A percentile compares a stretch with the other conserved stretches of the same genome.
phyloP scores from a whole-genome alignment of 345 rosid genomes.

The Mallotus nudiflorus region DNA sequence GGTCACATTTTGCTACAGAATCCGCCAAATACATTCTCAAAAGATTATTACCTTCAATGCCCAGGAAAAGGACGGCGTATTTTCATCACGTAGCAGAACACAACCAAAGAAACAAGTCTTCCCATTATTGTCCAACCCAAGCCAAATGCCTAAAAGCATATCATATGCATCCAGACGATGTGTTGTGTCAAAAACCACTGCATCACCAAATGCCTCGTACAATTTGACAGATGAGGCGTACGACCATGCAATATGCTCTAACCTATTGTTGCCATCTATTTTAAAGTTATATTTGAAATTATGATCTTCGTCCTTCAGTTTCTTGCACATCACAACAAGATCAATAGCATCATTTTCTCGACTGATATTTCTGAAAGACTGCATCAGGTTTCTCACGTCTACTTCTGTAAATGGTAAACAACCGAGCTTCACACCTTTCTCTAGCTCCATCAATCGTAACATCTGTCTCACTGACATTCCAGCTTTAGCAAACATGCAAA shows the following conservation, averaged over 20 bases:
- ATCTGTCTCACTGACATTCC: slow-evolving; percentile 29
- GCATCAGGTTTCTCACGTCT: slow-evolving; percentile 29
- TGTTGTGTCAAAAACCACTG: slow-evolving; percentile 42
- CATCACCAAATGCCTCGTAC: slow-evolving; percentile 39
- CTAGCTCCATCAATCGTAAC: slow-evolving; percentile 28
- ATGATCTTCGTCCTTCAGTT: slow-evolving; percentile 40
- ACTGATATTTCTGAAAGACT: slow-evolving; percentile 23
- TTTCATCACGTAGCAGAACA: slow-evolving; percentile 40
- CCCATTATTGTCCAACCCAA: slow-evolving; percentile 47
- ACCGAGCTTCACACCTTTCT: slow-evolving; percentile 32
- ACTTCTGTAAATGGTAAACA: slow-evolving; percentile 28
- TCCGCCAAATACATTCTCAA: background rate
- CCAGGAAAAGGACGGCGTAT: slow-evolving; percentile 41
- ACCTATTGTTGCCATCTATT: slow-evolving; percentile 37
- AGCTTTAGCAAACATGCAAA: slow-evolving; percentile 29
- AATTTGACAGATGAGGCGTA: slow-evolving; percentile 37
- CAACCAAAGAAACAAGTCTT: slow-evolving; percentile 42
- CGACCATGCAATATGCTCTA: slow-evolving; percentile 50
- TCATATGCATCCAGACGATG: slow-evolving; percentile 40
- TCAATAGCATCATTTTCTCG: slow-evolving; percentile 38
- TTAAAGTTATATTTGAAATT: slow-evolving; percentile 42
- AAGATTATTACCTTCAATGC: slow-evolving; percentile 37
- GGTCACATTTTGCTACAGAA: too few relatives aligned
- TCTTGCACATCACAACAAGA: slow-evolving; percentile 41
- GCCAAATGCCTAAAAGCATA: slow-evolving; percentile 42